Evolutionary conservation across 202 grass and related monocot species (phyloP).

Genomic region (Zizania palustris): DNA sequence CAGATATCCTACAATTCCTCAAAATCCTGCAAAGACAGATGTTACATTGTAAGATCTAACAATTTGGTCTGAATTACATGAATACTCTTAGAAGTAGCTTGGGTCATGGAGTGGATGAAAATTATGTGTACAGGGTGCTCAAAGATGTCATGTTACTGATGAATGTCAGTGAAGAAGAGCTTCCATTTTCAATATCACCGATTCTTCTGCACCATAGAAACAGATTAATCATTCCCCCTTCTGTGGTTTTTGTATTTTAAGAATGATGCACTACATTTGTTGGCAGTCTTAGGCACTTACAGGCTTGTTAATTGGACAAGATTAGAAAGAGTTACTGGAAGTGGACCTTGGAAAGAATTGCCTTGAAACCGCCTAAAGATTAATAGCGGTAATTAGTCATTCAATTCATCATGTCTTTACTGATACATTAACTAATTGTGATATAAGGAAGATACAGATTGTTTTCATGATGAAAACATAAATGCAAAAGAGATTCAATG

Average conservation of each 20-base stretch:
- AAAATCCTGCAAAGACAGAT: constrained; percentile 49
- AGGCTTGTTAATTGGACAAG: neutral
- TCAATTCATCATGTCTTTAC: constrained; percentile 14
- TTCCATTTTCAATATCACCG: constrained; percentile 65
- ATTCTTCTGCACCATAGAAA: constrained; percentile 46
- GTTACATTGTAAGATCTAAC: neutral
- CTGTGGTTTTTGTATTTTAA: neutral
- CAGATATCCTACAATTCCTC: constrained; percentile 74
- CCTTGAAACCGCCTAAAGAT: neutral
- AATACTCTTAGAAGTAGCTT: neutral
- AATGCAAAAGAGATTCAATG: neutral
- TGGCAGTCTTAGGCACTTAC: neutral
- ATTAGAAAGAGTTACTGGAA: neutral
- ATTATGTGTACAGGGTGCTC: constrained; percentile 51
- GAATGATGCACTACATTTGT: neutral
- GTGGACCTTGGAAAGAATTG: neutral
- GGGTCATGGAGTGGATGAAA: constrained; percentile 10
- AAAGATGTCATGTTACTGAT: constrained; percentile 65
- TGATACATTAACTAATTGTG: neutral
- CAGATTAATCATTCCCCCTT: neutral
- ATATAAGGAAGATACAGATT: constrained; percentile 8
- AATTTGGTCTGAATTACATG: constrained; percentile 3
- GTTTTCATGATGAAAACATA: neutral
- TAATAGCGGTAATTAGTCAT: neutral
- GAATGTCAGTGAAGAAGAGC: constrained; percentile 72